phyloP scores from a whole-genome alignment of 1,284 basidiomycete species.

The Leccinum subrobustum region DNA sequence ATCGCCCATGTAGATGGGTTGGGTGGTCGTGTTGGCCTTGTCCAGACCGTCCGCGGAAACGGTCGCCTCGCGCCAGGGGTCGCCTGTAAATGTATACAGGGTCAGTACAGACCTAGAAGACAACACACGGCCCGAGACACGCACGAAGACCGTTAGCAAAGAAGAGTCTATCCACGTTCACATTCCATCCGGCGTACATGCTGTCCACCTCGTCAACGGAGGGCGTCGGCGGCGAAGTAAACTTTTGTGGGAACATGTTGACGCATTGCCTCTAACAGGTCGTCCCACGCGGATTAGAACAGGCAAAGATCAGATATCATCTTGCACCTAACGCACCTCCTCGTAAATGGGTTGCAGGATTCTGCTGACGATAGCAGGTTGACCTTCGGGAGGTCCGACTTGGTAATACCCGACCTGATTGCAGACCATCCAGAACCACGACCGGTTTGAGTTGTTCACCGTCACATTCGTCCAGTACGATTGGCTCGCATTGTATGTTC shows the following conservation, averaged over 20 bases:
- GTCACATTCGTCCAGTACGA: slow-evolving; percentile 40
- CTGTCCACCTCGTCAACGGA: slow-evolving; percentile 45
- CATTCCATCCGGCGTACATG: slow-evolving; percentile 54
- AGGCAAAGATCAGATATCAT: not conserved
- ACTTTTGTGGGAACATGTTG: slow-evolving; percentile 56
- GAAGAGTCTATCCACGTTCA: slow-evolving; percentile 57
- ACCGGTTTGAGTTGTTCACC: slow-evolving; percentile 41
- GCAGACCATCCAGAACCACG: slow-evolving; percentile 34
- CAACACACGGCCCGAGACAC: slow-evolving; percentile 20
- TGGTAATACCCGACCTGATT: not conserved
- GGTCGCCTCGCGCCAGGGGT: slow-evolving; percentile 74
- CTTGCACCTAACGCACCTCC: slow-evolving; percentile 40
- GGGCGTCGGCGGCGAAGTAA: slow-evolving; percentile 41
- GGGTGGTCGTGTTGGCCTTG: slow-evolving; percentile 47
- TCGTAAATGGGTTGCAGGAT: slow-evolving; percentile 28
- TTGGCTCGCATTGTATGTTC: slow-evolving; percentile 42
- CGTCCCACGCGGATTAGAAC: not conserved
- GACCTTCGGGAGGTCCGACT: slow-evolving; percentile 41
- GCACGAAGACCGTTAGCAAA: slow-evolving; percentile 66
- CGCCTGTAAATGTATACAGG: slow-evolving; percentile 40
- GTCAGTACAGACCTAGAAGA: not conserved
- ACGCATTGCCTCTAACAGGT: slow-evolving; percentile 57
- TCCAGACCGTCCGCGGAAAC: slow-evolving; percentile 56
- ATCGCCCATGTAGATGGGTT: slow-evolving; percentile 56
- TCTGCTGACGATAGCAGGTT: not conserved